Evolutionary conservation across 1,139 yeast genomes (phyloP), one percentile per base, ranked within the genome.

Genomic region (Nakaseomyces kungkrabaensis): DNA sequence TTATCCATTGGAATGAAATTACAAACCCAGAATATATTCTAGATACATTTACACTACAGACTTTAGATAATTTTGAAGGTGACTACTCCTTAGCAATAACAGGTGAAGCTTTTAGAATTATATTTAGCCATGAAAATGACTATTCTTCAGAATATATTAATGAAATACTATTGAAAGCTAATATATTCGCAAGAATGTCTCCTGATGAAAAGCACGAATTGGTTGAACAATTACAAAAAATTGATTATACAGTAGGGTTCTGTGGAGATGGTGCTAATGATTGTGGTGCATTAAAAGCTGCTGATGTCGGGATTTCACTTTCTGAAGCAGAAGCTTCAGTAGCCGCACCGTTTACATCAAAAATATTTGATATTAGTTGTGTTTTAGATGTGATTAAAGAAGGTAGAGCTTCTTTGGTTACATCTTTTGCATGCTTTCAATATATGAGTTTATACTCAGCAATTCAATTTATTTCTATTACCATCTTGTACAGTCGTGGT

Each of bases 231-330:
- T 70, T 92, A 26, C 96, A 89, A 66, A 76, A 73, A 37, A 65
- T 92, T 26, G 96, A 88, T 60, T 92, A 90, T 64, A 88, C 96
- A 0, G 95, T 89, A 43, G 96, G 97, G 1, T 92, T 92, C 68
- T 90, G 97, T 70, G 99, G 99, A 36, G 99, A 92, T 69, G 99
- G 94, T 57, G 94, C 94, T 2, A 85, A 92, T 68, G 99, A 92
- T 66, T 92, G 97, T 69, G 98, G 98, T 58, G 99, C 99, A 0
- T 73, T 92, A 52, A 92, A 90, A 61, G 96, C 96, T 5, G 97
- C 98, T 0, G 96, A 92, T 69, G 96, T 92, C 45, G 98, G 99
- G 24, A 82, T 94, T 32, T 90, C 97, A 0, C 72, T 92, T 47
- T 86, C 96, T 33, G 98, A 92, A 65, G 98, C 98, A 0, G 99